Evolutionary conservation across 2,329 filamentous ascomycete genomes (phyloP).

Genomic region (Aspergillus japonicus): DNA sequence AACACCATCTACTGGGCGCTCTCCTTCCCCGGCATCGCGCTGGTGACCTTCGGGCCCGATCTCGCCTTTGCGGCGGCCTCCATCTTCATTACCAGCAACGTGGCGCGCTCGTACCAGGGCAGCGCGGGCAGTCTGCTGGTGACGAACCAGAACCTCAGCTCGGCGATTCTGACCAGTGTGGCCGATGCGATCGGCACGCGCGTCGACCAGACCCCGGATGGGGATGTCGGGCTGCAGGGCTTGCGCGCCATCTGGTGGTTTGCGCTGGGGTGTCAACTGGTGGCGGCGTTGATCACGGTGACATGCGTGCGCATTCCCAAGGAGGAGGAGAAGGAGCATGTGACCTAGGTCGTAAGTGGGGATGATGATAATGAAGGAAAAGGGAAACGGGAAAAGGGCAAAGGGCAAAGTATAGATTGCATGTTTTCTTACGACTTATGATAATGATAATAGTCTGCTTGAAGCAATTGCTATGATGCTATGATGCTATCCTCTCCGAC

Average conservation of each 20-base stretch:
- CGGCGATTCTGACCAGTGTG: slow-evolving; percentile 41
- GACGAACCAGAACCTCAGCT: slow-evolving; percentile 49
- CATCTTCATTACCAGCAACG: slow-evolving; percentile 51
- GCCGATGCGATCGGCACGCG: slow-evolving; percentile 39
- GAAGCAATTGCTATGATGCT: not conserved
- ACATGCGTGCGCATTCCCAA: slow-evolving; percentile 44
- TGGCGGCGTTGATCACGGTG: slow-evolving; percentile 37
- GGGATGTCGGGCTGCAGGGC: slow-evolving; percentile 33
- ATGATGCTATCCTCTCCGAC: not conserved
- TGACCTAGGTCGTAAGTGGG: slow-evolving; percentile 1
- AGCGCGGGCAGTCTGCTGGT: slow-evolving; percentile 48
- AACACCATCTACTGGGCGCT: slow-evolving; percentile 47
- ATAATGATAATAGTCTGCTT: too few species aligned
- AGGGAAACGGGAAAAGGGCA: too few species aligned
- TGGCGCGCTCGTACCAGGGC: slow-evolving; percentile 49
- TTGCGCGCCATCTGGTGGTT: slow-evolving; percentile 46
- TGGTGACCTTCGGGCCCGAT: slow-evolving; percentile 50
- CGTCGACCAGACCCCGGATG: slow-evolving; percentile 22
- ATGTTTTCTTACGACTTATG: too few species aligned
- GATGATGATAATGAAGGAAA: too few species aligned
- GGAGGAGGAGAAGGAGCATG: slow-evolving; percentile 40
- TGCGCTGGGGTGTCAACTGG: slow-evolving; percentile 36
- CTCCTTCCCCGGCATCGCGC: slow-evolving; percentile 45
- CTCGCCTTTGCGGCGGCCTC: slow-evolving; percentile 49
- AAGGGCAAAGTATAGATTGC: too few species aligned